These are phyloP conservation scores for Saccharomyces hybrid DNA, from an alignment of 1,139 yeast genomes.

Conservation along the genomic window DNA sequence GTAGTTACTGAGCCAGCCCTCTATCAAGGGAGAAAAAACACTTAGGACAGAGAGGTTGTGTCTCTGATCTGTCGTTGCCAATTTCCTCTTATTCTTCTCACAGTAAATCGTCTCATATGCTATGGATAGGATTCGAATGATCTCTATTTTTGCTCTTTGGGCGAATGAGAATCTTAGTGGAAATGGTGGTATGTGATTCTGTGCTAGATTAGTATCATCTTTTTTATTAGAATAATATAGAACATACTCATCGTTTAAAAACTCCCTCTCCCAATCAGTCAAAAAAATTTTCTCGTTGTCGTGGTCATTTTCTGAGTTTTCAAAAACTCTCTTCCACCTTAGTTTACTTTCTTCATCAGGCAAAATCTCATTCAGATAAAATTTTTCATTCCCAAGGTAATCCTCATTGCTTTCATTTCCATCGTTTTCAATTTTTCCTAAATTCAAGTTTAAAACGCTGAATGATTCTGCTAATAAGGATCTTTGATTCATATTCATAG, in stretches of 20 bases:
- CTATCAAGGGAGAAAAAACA: constrained; percentile 67
- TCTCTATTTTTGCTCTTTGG: constrained; percentile 73
- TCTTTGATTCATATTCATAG: constrained; percentile 62
- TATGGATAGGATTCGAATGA: constrained; percentile 68
- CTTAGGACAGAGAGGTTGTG: constrained; percentile 65
- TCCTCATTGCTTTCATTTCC: constrained; percentile 35
- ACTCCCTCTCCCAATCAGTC: constrained; percentile 29
- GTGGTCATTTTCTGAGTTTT: constrained; percentile 22
- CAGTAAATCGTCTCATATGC: constrained; percentile 82
- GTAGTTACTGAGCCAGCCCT: constrained; percentile 69
- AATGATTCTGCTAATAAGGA: constrained; percentile 63
- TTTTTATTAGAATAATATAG: constrained; percentile 19
- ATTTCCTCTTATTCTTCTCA: constrained; percentile 41
- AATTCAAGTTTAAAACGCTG: constrained; percentile 44
- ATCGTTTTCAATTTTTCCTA: constrained; percentile 30
- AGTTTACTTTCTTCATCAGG: constrained; percentile 29
- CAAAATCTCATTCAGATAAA: constrained; percentile 20
- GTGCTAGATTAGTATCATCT: constrained; percentile 8
- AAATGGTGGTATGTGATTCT: constrained; percentile 10
- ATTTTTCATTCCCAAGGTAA: constrained; percentile 36
- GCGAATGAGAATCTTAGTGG: constrained; percentile 45
- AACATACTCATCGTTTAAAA: constrained; percentile 29
- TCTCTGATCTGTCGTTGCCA: constrained; percentile 39
- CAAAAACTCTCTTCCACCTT: constrained; percentile 20
- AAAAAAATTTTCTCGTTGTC: constrained; percentile 17